These are phyloP conservation scores for Quercus parvula DNA, from an alignment of 306 rosid genomes.

Conservation along the genomic window DNA sequence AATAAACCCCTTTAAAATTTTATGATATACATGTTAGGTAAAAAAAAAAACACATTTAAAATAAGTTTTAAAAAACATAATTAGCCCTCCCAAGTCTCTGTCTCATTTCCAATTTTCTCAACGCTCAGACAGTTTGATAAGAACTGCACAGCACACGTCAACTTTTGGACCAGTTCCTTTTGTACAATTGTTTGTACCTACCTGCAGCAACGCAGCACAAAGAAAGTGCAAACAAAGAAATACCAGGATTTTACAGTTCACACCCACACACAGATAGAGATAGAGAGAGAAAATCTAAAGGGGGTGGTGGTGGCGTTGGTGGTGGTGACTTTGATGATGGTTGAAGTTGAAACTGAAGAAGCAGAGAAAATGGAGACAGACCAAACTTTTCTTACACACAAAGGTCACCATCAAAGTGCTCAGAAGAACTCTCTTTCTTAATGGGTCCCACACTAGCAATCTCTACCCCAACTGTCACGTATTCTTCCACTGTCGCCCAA, in stretches of 20 bases:
- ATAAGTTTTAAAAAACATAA: no score
- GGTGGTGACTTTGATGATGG: conserved; percentile 36
- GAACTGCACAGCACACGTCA: conserved; percentile 12
- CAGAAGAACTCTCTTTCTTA: not conserved
- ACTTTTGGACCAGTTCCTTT: not conserved
- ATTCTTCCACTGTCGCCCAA: conserved; percentile 54
- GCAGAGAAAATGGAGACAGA: conserved; percentile 25
- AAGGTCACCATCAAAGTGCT: conserved; percentile 10
- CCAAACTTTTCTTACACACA: conserved; percentile 21
- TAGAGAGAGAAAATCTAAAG: not conserved
- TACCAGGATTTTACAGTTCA: not conserved
- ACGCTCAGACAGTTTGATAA: not conserved
- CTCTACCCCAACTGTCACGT: conserved; percentile 65
- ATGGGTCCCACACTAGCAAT: conserved; percentile 40
- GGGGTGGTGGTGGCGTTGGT: not conserved
- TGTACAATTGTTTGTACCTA: not conserved
- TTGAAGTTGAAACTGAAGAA: conserved; percentile 5
- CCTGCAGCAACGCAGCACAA: not conserved
- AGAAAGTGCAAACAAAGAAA: no score
- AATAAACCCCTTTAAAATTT: no score
- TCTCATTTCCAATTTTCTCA: not conserved
- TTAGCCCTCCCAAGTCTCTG: not conserved
- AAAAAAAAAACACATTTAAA: not conserved
- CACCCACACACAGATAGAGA: not conserved
- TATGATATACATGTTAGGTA: not conserved